Evolutionary conservation across 116 monocot genomes (phyloP), one percentile per base, ranked within the genome.

Genomic region (Dioscorea cayenensis): DNA sequence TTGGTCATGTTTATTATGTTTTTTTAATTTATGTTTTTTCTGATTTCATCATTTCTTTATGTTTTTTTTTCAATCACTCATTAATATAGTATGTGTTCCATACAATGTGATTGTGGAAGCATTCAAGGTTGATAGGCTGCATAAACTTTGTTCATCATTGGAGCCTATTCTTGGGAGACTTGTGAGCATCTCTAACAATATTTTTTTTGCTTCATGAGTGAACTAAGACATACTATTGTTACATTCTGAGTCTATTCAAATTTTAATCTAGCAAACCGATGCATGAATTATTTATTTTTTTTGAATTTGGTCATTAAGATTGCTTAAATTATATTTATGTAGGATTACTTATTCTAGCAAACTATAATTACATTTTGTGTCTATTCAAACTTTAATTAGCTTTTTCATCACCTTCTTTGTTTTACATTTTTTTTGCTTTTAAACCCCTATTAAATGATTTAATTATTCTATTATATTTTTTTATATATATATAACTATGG

Each of bases 101-200:
- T 76, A 59, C 78, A 84, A 84, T 76, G 86, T 89, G 27, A 89
- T 89, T 80, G 86, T 92, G 23, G 92, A 92, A 81, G 92, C 92
- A 60, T 75, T 92, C 29, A 89, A 92, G 77, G 76, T 89, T 49
- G 89, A 89, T 73, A 89, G 92, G 38, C 74, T 92, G 32, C 92
- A 89, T 70, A 92, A 85, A 69, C 81, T 92, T 63, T 84, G 86
- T 48, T 92, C 92, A 51, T 89, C 92, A 16, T 69, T 92, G 51
- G 92, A 92, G 77, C 92, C 89, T 16, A 65, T 92, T 75, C 86
- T 89, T 63, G 81, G 86, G 0, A 70, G 90, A 81, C 75, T 86
- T 62, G 89, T 89, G 71, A 86, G 84, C 55, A 13, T 23, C 20
- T 59, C 16, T 28, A 22, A 29, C 16, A 67, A n/a, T 12, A 60